phyloP scores from a whole-genome alignment of 1,284 basidiomycete genomes.

The Earliella scabrosa region DNA sequence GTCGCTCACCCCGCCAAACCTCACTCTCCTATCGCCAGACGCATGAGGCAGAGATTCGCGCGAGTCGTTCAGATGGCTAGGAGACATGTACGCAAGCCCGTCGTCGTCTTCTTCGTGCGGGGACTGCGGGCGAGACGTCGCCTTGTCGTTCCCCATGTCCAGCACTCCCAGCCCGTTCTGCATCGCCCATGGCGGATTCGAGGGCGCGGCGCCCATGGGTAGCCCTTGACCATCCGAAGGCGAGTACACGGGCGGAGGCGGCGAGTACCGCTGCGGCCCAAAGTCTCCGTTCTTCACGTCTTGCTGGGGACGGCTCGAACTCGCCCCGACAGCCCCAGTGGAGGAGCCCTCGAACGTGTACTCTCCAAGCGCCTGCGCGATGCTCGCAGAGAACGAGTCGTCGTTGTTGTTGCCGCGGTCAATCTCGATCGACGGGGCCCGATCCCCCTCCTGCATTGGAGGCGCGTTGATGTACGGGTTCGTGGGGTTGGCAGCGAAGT shows the following conservation, averaged over 20 bases:
- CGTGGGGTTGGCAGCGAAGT: conserved; percentile 14
- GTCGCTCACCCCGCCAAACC: conserved; percentile 28
- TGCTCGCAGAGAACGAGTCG: conserved; percentile 55
- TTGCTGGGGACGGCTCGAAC: conserved; percentile 19
- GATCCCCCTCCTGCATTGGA: conserved; percentile 32
- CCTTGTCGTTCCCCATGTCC: neutral
- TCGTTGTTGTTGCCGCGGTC: conserved; percentile 32
- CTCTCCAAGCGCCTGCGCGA: conserved; percentile 50
- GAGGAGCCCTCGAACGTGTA: conserved; percentile 17
- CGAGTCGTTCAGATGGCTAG: conserved; percentile 29
- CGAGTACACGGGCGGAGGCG: conserved; percentile 32
- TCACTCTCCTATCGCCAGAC: conserved; percentile 28
- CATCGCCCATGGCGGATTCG: conserved; percentile 19
- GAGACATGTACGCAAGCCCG: conserved; percentile 48
- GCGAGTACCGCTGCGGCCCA: conserved; percentile 21
- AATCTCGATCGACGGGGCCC: conserved; percentile 36
- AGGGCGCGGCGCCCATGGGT: conserved; percentile 41
- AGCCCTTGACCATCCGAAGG: conserved; percentile 13
- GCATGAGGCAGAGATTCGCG: conserved; percentile 17
- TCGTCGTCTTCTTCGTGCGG: conserved; percentile 21
- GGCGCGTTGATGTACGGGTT: conserved; percentile 20
- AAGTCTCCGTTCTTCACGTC: conserved; percentile 15
- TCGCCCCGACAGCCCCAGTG: conserved; percentile 3
- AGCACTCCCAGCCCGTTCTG: neutral
- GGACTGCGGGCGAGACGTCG: neutral